Base-by-base conservation (phyloP, 2,329 filamentous ascomycete genomes). In the Curvularia sp. region DNA sequence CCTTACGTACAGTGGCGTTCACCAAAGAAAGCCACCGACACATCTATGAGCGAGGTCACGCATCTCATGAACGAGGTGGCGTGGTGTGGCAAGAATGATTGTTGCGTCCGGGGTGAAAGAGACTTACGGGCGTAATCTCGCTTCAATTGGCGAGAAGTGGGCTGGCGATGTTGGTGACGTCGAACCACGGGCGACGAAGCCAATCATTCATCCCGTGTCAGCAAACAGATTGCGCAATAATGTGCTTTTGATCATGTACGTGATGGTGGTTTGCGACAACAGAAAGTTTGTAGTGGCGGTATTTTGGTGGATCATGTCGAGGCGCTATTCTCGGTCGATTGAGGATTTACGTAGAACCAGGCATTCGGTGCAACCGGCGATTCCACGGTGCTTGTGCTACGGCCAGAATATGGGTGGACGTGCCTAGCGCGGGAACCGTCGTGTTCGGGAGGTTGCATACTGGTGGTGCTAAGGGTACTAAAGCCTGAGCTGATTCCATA, bases 371-470 rank as follows among this genome's bases (percentile, higher is more conserved):
- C 30, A 25, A 46, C 50, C 45, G 38, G 55, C 32, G 32, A 27
- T 30, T 46, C 23, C 38, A 19, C 53, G 36, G 50, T 49, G n/a
- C 38, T 49, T 28, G 30, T 53, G 36, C 50, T 23, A 53, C 49
- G 55, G 55, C 45, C 36, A 30, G 28, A 51, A 53, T 49, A 32
- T 49, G 38, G 53, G 53, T 47, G 12, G 50, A 30, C 25, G 18
- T 19, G 55, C 42, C 48, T 57, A 51, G 58, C 49, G 54, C 36
- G 45, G 56, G 54, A 36, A 50, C 45, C 27, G 43, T 36, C 30
- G 54, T 18, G 36, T 39, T 43, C 28, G 19, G 28, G 50, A 50
- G 32, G 15, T 45, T 23, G 34, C 28, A 57, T 23, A 28, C 19
- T 48, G 12, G 30, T 7, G 36, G n/a, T 36, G 46, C 21, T 36